phyloP scores from a whole-genome alignment of 306 rosid genomes.

The Cajanus cajan region DNA sequence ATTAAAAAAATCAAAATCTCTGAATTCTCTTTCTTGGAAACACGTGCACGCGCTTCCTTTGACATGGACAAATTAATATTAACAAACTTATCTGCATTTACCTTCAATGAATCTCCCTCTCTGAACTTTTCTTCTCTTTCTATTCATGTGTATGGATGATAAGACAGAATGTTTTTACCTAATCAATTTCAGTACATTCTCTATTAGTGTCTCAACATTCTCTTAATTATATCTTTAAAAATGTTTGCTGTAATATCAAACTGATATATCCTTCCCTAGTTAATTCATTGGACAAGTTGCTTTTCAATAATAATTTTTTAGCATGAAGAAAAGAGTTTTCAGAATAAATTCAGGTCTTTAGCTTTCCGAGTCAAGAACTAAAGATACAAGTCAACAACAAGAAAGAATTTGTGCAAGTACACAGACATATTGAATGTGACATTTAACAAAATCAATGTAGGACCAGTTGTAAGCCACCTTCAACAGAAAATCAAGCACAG shows the following conservation, averaged over 20 bases:
- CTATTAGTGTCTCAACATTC: background rate
- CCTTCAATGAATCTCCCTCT: background rate
- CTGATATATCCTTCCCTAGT: background rate
- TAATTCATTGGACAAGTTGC: background rate
- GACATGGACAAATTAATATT: conserved; percentile 23
- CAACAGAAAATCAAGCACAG: background rate
- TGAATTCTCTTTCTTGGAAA: background rate
- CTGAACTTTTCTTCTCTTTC: background rate
- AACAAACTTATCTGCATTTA: conserved; percentile 26
- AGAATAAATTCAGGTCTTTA: background rate
- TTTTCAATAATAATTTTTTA: background rate
- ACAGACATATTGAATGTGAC: conserved; percentile 17
- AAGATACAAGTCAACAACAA: conserved; percentile 15
- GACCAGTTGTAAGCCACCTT: background rate
- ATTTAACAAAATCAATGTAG: conserved; percentile 4
- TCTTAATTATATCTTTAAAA: background rate
- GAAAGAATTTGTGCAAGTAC: background rate
- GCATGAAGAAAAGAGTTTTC: background rate
- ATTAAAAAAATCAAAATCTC: conserved; percentile 22
- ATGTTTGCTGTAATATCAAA: background rate
- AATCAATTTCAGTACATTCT: background rate
- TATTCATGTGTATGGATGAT: background rate
- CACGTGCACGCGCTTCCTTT: conserved; percentile 36
- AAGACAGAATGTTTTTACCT: background rate
- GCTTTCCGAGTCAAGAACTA: background rate